Conservation (phyloP, 768 basidiomycete species). For the Melanogaster broomeanus region DNA sequence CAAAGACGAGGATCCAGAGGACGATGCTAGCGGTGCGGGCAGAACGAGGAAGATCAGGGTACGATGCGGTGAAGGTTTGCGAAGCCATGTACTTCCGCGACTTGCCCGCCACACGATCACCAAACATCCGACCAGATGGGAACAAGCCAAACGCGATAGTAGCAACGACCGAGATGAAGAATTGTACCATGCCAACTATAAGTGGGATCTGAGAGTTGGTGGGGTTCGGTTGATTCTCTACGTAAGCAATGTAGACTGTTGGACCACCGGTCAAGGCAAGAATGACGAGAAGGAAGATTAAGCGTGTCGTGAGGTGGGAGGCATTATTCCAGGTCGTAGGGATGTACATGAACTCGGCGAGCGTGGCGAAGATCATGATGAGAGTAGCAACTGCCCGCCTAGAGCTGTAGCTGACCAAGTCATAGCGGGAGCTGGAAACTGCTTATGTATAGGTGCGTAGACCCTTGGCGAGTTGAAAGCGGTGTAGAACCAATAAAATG, state of each 20-base stretch:
- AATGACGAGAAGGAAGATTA: conserved; percentile 89
- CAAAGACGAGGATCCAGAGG: conserved; percentile 91
- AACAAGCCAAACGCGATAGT: conserved; percentile 85
- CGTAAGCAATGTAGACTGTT: conserved; percentile 88
- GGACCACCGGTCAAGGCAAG: conserved; percentile 92
- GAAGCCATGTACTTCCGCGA: conserved; percentile 98
- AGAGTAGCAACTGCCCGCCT: conserved; percentile 89
- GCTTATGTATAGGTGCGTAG: conserved; percentile 72
- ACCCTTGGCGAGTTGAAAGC: conserved; percentile 95
- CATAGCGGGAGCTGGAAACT: conserved; percentile 81
- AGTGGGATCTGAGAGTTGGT: conserved; percentile 69
- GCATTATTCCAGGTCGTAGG: conserved; percentile 99
- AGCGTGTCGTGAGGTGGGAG: conserved; percentile 91
- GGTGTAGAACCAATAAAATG: conserved; percentile 96
- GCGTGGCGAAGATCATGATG: conserved; percentile 93
- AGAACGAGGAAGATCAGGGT: conserved; percentile 71
- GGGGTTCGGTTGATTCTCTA: conserved; percentile 62
- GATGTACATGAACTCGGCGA: conserved; percentile 95
- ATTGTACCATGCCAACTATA: conserved; percentile 92
- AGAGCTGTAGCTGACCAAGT: conserved; percentile 93
- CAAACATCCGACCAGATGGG: conserved; percentile 98
- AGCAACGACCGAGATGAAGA: conserved; percentile 84
- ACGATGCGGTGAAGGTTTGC: conserved; percentile 98
- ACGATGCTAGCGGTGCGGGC: conserved; percentile 82
- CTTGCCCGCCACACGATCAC: conserved; percentile 96